Base-by-base conservation (phyloP, 2,329 filamentous ascomycete species). In the Xylaria sp. region DNA sequence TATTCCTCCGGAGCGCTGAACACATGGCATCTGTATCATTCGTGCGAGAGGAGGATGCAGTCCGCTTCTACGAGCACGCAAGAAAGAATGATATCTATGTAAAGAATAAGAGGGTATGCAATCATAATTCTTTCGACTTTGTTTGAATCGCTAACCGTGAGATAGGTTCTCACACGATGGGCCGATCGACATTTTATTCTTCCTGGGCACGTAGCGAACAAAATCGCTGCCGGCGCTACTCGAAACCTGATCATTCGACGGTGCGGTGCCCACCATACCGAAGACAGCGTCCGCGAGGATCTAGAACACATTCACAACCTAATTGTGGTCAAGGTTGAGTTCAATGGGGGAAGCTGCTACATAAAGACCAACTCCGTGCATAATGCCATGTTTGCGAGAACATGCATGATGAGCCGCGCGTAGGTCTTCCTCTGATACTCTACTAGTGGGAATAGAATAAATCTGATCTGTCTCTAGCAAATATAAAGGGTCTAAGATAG, bases 271-370 rank as follows among this genome's bases (percentile, higher is more conserved):
- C 85, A 82, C 62, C 82, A 92, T 72, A 93, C 89, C 0, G 90
- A 90, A 72, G 81, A 87, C 8, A 80, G 81, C 18, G 89, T 97
- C 71, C 89, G 91, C 12, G 86, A 90, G 4, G 92, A 97, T 74
- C 84, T 96, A 46, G 91, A 94, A 28, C 93, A 97, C 77, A 95
- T 97, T 69, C 90, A 95, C 82, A 92, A 93, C 70, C 84, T 97
- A 1, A 83, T 91, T 25, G 86, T 97, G 12, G 84, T 96, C 75
- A 86, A 86, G 52, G 81, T 96, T 54, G 80, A 81, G 8, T 91
- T 92, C 78, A 79, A 81, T 2, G 82, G 84, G 20, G 84, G 84
- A 3, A 87, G 89, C 78, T 91, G 87, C 67, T 88, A 88, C 78
- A 89, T 97, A 72, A 90, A 88, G 64, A 93, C 91, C 8, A 97